phyloP scores from a whole-genome alignment of 306 rosid genomes.

The Crotalaria pallida region DNA sequence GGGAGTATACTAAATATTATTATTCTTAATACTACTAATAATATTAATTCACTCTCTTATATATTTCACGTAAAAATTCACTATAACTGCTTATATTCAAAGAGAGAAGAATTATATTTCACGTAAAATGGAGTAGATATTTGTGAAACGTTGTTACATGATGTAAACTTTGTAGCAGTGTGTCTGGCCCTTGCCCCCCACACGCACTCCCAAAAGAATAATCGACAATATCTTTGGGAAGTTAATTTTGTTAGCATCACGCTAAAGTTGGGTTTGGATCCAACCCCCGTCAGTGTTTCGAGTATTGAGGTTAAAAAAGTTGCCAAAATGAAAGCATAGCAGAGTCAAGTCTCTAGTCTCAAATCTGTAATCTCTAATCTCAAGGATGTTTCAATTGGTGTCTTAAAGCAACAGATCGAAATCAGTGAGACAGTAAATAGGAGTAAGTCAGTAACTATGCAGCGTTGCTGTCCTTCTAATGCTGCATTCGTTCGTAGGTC shows the following conservation, averaged over 20 bases:
- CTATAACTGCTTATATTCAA: too few relatives aligned
- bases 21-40: too few relatives aligned
- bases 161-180: background rate
- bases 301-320: constrained; percentile 26
- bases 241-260: background rate
- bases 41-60: too few relatives aligned
- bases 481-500: too few relatives aligned
- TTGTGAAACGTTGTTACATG: background rate
- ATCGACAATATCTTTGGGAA: constrained; percentile 21
- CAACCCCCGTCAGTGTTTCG: background rate
- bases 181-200: constrained; percentile 8
- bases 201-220: constrained; percentile 24
- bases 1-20: too few relatives aligned
- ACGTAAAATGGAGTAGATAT: too few relatives aligned
- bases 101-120: too few relatives aligned
- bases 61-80: too few relatives aligned
- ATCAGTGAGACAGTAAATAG: constrained; percentile 6
- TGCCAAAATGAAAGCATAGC: constrained; percentile 41
- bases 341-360: constrained; percentile 5
- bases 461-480: too few relatives aligned
- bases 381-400: constrained; percentile 4
- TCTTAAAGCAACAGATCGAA: constrained; percentile 26
- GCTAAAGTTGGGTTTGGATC: constrained; percentile 21
- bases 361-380: constrained; percentile 17
- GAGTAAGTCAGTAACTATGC: background rate